A percentile compares a stretch with the other conserved stretches of the same genome.
Conservation (phyloP, 345 rosid genomes). For the Lepidium aucheri region DNA sequence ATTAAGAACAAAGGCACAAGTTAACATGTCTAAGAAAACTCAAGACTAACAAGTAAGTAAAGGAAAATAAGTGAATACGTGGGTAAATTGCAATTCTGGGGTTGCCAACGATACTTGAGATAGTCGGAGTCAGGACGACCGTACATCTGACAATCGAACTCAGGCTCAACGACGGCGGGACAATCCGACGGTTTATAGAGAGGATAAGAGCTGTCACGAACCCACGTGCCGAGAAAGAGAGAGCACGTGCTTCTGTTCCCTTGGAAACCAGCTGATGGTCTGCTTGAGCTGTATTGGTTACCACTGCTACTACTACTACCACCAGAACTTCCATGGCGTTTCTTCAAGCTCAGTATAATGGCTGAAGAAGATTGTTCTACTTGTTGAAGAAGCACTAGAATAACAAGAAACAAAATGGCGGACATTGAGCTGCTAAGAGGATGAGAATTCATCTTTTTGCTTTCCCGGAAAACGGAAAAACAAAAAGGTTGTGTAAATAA, state of each 20-base stretch:
- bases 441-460: constrained; percentile 16
- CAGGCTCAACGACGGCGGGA: constrained; percentile 60
- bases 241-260: constrained; percentile 48
- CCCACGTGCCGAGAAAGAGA: constrained; percentile 56
- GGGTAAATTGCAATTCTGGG: constrained; percentile 76
- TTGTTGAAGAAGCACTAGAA: constrained; percentile 20
- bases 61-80: constrained; percentile 31
- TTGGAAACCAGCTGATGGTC: constrained; percentile 40
- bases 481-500: constrained; percentile 3
- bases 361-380: constrained; percentile 35
- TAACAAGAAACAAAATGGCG: constrained; percentile 21
- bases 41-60: neutral
- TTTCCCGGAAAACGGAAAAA: neutral
- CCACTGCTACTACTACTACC: constrained; percentile 14
- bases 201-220: constrained; percentile 70
- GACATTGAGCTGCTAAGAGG: constrained; percentile 17
- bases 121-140: constrained; percentile 90
- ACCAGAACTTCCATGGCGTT: constrained; percentile 38
- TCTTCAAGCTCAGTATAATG: constrained; percentile 47
- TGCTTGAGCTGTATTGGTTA: constrained; percentile 37
- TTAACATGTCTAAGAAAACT: neutral
- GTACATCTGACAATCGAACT: constrained; percentile 72
- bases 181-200: constrained; percentile 51
- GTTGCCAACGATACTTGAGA: constrained; percentile 85
- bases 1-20: neutral